phyloP scores from a whole-genome alignment of 805 yeast genomes.

The Millerozyma miso region DNA sequence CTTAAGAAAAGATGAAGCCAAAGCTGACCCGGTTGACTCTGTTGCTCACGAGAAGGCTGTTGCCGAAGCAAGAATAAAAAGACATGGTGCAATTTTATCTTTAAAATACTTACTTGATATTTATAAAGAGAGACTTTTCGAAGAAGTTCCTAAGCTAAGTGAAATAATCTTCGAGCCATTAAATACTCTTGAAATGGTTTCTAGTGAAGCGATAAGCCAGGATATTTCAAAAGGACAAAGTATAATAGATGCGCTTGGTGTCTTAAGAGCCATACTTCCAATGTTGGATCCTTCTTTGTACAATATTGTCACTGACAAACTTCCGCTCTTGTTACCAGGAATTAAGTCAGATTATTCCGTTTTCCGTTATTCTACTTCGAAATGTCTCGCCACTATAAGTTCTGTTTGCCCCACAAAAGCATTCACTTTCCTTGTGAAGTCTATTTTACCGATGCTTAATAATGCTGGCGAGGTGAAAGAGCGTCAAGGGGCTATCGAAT shows the following conservation, averaged over 20 bases:
- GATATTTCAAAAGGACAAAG: conserved; percentile 64
- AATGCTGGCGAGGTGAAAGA: conserved; percentile 66
- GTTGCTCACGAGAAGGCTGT: conserved; percentile 59
- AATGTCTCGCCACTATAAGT: conserved; percentile 79
- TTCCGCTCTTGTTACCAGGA: conserved; percentile 45
- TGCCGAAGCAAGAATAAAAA: conserved; percentile 70
- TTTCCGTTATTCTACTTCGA: conserved; percentile 84
- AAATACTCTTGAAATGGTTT: conserved; percentile 26
- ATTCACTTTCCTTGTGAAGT: conserved; percentile 74
- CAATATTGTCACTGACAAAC: conserved; percentile 41
- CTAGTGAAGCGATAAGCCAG: conserved; percentile 25
- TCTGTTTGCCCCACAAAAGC: conserved; percentile 63
- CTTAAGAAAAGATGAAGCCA: conserved; percentile 71
- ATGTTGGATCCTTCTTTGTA: conserved; percentile 48
- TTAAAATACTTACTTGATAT: conserved; percentile 53
- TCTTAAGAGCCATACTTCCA: conserved; percentile 70
- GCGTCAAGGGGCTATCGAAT: conserved; percentile 93
- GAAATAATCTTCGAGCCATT: conserved; percentile 66
- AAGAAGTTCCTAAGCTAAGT: conserved; percentile 60
- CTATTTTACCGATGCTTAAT: conserved; percentile 72
- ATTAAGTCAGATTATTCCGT: conserved; percentile 74
- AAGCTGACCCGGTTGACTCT: conserved; percentile 56
- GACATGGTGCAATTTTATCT: conserved; percentile 78
- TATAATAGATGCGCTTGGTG: conserved; percentile 81
- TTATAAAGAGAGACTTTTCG: conserved; percentile 55